Evolutionary conservation across 192 early-diverging fungal species (phyloP).

Genomic region (Podila verticillata): DNA sequence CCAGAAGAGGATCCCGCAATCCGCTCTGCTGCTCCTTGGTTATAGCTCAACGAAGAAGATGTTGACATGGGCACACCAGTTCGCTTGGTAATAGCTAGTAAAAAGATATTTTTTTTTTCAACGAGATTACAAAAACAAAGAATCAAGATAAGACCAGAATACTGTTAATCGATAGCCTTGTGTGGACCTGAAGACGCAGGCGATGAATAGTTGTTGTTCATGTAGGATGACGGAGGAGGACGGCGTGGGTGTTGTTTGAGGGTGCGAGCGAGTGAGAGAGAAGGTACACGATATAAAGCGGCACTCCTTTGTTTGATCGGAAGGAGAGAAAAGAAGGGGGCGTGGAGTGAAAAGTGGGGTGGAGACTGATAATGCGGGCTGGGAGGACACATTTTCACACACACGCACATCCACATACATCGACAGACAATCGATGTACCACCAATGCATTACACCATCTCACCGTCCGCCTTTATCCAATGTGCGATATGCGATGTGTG

Average conservation of each 20-base stretch:
- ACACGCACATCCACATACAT: no score
- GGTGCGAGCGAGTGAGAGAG: neutral
- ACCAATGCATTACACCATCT: no score
- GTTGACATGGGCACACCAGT: neutral
- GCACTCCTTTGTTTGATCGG: neutral
- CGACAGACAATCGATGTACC: no score
- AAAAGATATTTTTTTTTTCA: no score
- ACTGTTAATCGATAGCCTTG: no score
- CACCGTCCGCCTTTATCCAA: no score
- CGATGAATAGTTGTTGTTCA: no score
- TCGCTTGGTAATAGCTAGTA: neutral
- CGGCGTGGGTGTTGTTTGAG: neutral
- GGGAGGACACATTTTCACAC: no score
- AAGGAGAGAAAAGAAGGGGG: no score
- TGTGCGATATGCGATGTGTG: no score
- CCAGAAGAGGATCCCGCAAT: neutral
- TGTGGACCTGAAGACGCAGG: no score
- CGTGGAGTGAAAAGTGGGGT: neutral
- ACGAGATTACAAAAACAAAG: neutral
- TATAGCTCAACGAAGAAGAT: neutral
- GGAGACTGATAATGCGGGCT: neutral
- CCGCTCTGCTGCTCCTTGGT: neutral
- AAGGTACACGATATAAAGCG: neutral
- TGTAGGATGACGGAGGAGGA: no score
- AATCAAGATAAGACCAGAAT: neutral